phyloP scores from a whole-genome alignment of 257 asterid species.

The Plantago major region DNA sequence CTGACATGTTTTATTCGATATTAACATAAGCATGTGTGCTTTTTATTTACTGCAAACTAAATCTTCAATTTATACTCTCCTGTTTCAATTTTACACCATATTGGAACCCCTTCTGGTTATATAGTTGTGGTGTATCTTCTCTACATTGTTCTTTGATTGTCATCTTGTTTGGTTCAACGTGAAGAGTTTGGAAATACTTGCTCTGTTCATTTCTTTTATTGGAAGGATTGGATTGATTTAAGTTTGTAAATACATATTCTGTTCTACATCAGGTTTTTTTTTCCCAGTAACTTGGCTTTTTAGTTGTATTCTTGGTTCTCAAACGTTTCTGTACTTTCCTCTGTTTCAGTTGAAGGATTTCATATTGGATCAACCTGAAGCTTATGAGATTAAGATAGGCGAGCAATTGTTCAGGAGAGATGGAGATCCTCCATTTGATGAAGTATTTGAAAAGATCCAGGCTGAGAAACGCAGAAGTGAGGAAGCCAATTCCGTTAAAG shows the following conservation, averaged over 20 bases:
- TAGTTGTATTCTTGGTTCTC: constrained; percentile 9
- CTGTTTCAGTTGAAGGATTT: constrained; percentile 62
- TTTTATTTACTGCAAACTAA: no score
- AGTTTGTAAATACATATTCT: no score
- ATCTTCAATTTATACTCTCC: no score
- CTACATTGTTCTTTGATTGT: no score
- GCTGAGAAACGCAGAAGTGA: constrained; percentile 29
- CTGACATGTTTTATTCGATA: no score
- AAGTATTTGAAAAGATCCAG: constrained; percentile 43
- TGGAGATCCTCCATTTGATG: constrained; percentile 87
- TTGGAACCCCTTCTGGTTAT: no score
- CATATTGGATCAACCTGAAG: constrained; percentile 70
- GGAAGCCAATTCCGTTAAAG: constrained; percentile 21
- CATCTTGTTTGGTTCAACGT: no score
- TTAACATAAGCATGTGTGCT: no score
- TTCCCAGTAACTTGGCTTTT: neutral
- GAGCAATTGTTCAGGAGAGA: constrained; percentile 71
- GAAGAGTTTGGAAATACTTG: neutral
- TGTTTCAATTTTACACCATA: no score
- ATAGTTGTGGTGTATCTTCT: no score
- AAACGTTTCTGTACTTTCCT: constrained; percentile 9
- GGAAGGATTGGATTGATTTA: neutral
- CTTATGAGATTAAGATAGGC: constrained; percentile 84
- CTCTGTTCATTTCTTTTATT: neutral
- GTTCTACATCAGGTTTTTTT: neutral